Base-by-base conservation (phyloP, 2,329 filamentous ascomycete genomes). In the Akanthomyces uredinophilus region DNA sequence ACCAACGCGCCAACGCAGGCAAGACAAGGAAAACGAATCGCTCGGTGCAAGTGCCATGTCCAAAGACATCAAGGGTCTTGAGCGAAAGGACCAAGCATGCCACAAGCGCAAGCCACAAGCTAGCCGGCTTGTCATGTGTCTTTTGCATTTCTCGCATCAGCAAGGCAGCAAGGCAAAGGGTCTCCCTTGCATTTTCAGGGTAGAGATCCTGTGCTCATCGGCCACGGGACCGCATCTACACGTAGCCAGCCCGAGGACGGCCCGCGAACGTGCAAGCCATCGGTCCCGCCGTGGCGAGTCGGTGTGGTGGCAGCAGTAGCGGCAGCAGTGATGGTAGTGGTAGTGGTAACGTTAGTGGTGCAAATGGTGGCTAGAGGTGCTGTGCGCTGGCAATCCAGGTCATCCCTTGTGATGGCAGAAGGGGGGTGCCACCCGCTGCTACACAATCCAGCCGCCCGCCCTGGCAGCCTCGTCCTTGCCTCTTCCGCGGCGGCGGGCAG, bases 331-430 rank as follows among this genome's bases (percentile, higher is more conserved):
- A 6, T 29, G 4, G 27, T 6, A 3, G 27, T 29, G 27, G 27
- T 2, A 29, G 27, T 29, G 27, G 1, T 6, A n/a, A n/a, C n/a
- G n/a, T n/a, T n/a, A 29, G 27, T 29, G 27, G 27, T 29, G 27
- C 27, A 35, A 35, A 8, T 35, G 32, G 32, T 35, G 10, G 32
- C 32, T 35, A 35, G 32, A 35, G 7, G 22, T 44, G 29, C 47
- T 55, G 32, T 57, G 54, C 54, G 54, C 43, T 57, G 54, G 54
- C 54, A 57, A 57, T 37, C 54, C 54, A 57, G 29, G 54, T 57
- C 54, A 57, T 57, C 54, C 54, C 54, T 57, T 53, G 20, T 22
- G 24, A 55, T 55, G 52, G 37, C 52, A 55, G 24, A 55, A 39
- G 35, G 32, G 50, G 32, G 29, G 10, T 37, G 11, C 41, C 41